Evolutionary conservation across 768 basidiomycete species (phyloP).

Genomic region (Fomitopsis pulvina): DNA sequence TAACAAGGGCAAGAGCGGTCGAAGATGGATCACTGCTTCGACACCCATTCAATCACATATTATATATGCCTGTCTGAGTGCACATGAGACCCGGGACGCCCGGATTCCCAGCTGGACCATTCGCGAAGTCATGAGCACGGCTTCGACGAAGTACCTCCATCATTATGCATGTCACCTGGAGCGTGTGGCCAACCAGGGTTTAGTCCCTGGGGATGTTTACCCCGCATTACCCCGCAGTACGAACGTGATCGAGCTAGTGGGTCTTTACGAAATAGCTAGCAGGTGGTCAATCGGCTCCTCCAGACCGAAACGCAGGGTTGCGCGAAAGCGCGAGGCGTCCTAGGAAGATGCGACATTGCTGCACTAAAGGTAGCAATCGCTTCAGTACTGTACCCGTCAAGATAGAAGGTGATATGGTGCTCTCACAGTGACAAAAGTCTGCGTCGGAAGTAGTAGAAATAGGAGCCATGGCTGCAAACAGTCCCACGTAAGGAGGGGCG

Average conservation of each 20-base stretch:
- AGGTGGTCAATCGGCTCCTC: neutral
- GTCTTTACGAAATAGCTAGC: neutral
- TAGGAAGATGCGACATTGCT: too few species aligned
- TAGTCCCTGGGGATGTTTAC: neutral
- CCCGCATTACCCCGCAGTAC: slow-evolving; percentile 4
- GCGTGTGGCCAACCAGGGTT: slow-evolving; percentile 1
- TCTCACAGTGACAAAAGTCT: neutral
- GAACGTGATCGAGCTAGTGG: neutral
- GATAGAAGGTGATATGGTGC: neutral
- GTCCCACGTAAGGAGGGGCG: neutral
- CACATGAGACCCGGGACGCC: neutral
- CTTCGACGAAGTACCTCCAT: slow-evolving; percentile 9
- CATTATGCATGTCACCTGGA: slow-evolving; percentile 15
- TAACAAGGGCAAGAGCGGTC: slow-evolving; percentile 4
- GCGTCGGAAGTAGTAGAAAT: neutral
- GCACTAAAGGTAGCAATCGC: too few species aligned
- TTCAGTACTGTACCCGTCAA: too few species aligned
- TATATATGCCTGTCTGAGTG: slow-evolving; percentile 1
- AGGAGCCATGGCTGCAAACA: neutral
- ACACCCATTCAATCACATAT: neutral
- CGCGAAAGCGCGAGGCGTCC: too few species aligned
- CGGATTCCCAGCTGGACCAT: slow-evolving; percentile 9
- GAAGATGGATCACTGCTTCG: slow-evolving; percentile 3
- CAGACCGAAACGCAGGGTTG: too few species aligned
- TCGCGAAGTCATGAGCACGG: slow-evolving; percentile 18